Evolutionary conservation across 2,329 filamentous ascomycete genomes (phyloP).

Genomic region (Fusarium continuum): DNA sequence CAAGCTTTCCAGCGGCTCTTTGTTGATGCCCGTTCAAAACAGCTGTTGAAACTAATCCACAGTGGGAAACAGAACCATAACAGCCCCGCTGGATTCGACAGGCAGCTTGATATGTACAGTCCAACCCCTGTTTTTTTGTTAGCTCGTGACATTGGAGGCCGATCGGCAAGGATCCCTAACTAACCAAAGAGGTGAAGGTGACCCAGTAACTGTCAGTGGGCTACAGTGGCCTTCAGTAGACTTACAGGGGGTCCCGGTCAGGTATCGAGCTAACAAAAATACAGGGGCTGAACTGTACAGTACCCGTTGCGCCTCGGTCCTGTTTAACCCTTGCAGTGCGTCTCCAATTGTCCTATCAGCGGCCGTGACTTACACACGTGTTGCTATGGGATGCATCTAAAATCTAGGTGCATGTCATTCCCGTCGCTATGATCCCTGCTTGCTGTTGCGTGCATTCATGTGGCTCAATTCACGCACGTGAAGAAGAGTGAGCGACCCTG

Average conservation of each 20-base stretch:
- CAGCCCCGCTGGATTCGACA: conserved; percentile 2
- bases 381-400: conserved; percentile 7
- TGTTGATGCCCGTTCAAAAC: conserved; percentile 16
- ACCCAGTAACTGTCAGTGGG: too few relatives aligned
- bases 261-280: too few relatives aligned
- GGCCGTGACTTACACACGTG: conserved; percentile 28
- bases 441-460: conserved; percentile 26
- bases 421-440: conserved; percentile 14
- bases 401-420: conserved; percentile 28
- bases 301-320: conserved; percentile 6
- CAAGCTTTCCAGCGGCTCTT: conserved; percentile 19
- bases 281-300: too few relatives aligned
- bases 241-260: too few relatives aligned
- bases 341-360: conserved; percentile 34
- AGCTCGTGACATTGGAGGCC: too few relatives aligned
- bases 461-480: conserved; percentile 23
- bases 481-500: conserved; percentile 9
- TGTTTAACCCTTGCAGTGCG: not conserved
- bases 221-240: too few relatives aligned
- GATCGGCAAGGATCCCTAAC: too few relatives aligned
- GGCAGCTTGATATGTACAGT: not conserved
- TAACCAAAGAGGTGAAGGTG: too few relatives aligned
- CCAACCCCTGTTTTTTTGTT: too few relatives aligned
- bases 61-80: conserved; percentile 7
- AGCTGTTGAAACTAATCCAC: conserved; percentile 18